A percentile compares a stretch with the other conserved stretches of the same genome.
Conservation (phyloP, 768 basidiomycete genomes). For the Lepiota brunneoincarnata region DNA sequence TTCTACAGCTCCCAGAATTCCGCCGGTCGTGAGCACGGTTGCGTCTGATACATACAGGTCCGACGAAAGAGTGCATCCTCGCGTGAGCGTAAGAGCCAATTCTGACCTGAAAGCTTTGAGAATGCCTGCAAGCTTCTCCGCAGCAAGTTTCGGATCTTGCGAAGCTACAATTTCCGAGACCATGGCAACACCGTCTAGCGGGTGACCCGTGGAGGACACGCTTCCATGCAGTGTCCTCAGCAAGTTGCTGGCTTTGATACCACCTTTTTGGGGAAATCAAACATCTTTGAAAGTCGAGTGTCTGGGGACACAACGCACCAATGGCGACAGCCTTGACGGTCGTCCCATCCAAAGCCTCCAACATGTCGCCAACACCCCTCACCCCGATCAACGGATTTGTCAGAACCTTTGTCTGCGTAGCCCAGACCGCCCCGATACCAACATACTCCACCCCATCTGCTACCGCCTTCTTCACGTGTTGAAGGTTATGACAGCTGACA, state of each 20-base stretch:
- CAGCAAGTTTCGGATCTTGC: constrained; percentile 46
- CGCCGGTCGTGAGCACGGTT: constrained; percentile 23
- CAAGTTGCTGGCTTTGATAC: constrained; percentile 79
- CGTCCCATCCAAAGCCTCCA: constrained; percentile 63
- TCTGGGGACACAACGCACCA: constrained; percentile 44
- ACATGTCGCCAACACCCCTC: constrained; percentile 64
- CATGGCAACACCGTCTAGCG: constrained; percentile 82
- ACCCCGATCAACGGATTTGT: constrained; percentile 66
- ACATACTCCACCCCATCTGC: constrained; percentile 77
- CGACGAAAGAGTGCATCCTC: neutral
- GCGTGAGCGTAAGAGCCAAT: neutral
- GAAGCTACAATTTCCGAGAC: constrained; percentile 85
- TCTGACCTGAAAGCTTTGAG: constrained; percentile 41
- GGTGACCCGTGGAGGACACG: constrained; percentile 51
- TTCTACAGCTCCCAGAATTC: constrained; percentile 41
- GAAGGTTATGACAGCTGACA: constrained; percentile 68
- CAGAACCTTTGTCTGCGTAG: constrained; percentile 76
- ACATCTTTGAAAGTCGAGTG: neutral
- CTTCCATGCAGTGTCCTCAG: constrained; percentile 73
- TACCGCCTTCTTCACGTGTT: constrained; percentile 63
- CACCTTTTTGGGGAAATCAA: constrained; percentile 52
- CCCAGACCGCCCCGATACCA: constrained; percentile 84
- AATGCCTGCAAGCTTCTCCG: constrained; percentile 41
- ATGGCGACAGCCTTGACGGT: constrained; percentile 77
- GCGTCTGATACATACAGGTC: neutral